These are phyloP conservation scores for Bassia scoparia DNA, from an alignment of 148 eudicot genomes.

Conservation along the genomic window DNA sequence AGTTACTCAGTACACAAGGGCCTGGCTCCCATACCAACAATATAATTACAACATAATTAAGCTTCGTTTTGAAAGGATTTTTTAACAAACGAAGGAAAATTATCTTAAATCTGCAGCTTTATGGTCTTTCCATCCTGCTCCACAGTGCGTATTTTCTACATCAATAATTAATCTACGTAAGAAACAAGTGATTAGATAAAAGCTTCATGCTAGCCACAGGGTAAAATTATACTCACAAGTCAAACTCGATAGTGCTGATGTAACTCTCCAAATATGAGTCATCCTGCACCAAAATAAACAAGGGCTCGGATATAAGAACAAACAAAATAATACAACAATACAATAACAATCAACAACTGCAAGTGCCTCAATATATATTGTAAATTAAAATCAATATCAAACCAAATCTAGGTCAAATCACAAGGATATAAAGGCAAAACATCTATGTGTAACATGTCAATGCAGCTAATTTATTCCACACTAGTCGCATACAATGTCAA, in stretches of 20 bases:
- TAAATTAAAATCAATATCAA: too few species aligned
- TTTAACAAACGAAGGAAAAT: not conserved
- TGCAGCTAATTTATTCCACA: too few species aligned
- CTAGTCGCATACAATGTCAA: too few species aligned
- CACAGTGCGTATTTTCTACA: slow-evolving; percentile 53
- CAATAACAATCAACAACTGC: not conserved
- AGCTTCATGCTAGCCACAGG: not conserved
- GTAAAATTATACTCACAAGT: slow-evolving; percentile 52
- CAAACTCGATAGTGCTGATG: slow-evolving; percentile 54
- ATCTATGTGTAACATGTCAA: too few species aligned
- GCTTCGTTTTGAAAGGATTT: not conserved
- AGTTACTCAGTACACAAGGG: not conserved
- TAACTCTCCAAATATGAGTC: slow-evolving; percentile 55
- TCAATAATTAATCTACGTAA: slow-evolving; percentile 11
- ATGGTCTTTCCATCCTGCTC: slow-evolving; percentile 57
- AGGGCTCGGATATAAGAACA: slow-evolving; percentile 12
- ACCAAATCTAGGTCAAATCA: too few species aligned
- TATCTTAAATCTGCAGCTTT: slow-evolving; percentile 46
- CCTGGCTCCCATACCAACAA: not conserved
- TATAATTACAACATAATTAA: too few species aligned
- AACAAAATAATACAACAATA: not conserved
- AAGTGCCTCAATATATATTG: too few species aligned
- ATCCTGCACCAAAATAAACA: slow-evolving; percentile 33
- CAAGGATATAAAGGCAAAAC: too few species aligned
- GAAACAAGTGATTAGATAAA: slow-evolving; percentile 8